Base-by-base conservation (phyloP, 768 basidiomycete species). In the Hortiboletus campestris region DNA sequence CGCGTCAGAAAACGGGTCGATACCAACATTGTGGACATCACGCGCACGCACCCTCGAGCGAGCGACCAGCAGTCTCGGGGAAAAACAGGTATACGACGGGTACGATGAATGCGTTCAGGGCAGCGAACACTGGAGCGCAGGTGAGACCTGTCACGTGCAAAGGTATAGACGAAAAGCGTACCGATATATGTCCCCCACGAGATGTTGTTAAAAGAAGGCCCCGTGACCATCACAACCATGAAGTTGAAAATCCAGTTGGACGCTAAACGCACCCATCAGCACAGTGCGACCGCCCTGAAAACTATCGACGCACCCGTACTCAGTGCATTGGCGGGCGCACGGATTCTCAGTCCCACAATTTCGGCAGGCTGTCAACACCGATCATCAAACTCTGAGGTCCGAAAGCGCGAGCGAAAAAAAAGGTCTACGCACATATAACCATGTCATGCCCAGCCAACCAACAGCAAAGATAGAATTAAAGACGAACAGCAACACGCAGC, bases 381-480 rank as follows among this genome's bases (percentile, higher is more conserved):
- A 29, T 34, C 20, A 35, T 19, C 12, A 3, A 32, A 25, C 8
- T 43, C 32, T 38, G 25, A 40, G 13, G 14, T 32, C 20, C 2
- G 19, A 6, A 49, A 2, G 11, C 7, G 19, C 29, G 6, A 38
- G 16, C n/a, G 31, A 2, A 34, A 2, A 34, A 45, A 11, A 5
- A 7, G 19, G 32, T 34, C 17, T 28, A 74, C 81, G 64, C 57
- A 83, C 83, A 61, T 84, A 86, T 56, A 88, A 72, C 84, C 85
- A 87, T 1, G 86, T 84, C 80, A 86, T 84, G 17, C 85, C 84
- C 40, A 87, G 67, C 85, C 85, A 88, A 0, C 85, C 85, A 50
- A 85, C 70, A 0, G 84, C 84, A 63, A 88, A 88, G 72, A 84
- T 83, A 16, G 82, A 82, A 67, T 86, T 86, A 76, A 85, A 88